These are phyloP conservation scores for Leccinum huronense DNA, from an alignment of 1,284 basidiomycete genomes.

Conservation along the genomic window DNA sequence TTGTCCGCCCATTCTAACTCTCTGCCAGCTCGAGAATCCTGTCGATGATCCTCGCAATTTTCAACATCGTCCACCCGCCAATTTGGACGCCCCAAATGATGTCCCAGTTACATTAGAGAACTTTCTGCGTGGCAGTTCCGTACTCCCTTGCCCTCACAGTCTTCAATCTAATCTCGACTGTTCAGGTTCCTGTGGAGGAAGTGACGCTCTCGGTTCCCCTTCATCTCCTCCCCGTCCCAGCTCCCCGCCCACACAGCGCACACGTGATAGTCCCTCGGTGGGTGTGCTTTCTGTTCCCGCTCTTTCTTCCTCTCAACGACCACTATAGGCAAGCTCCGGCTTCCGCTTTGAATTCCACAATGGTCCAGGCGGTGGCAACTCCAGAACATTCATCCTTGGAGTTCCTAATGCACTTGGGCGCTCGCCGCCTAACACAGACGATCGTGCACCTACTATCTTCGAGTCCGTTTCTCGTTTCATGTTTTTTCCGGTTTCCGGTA, in stretches of 20 bases:
- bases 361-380: slow-evolving; percentile 34
- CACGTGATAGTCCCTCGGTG: slow-evolving; percentile 27
- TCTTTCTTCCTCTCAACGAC: slow-evolving; percentile 7
- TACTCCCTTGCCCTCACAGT: not conserved
- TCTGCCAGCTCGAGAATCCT: slow-evolving; percentile 63
- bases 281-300: slow-evolving; percentile 5
- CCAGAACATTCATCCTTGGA: slow-evolving; percentile 47
- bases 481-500: not conserved
- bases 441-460: slow-evolving; percentile 44
- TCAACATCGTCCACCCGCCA: slow-evolving; percentile 34
- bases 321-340: slow-evolving; percentile 20
- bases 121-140: slow-evolving; percentile 37
- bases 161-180: slow-evolving; percentile 31
- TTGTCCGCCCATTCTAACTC: not conserved
- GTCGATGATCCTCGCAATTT: slow-evolving; percentile 71
- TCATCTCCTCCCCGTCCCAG: slow-evolving; percentile 11
- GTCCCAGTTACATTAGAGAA: slow-evolving; percentile 42
- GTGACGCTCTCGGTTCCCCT: not conserved
- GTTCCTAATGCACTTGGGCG: slow-evolving; percentile 36
- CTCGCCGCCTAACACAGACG: slow-evolving; percentile 18
- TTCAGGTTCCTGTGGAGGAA: slow-evolving; percentile 19
- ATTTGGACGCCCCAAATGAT: slow-evolving; percentile 34
- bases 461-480: slow-evolving; percentile 38
- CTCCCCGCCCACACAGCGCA: slow-evolving; percentile 22
- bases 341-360: slow-evolving; percentile 43